Base-by-base conservation (phyloP, 129 eudicot genomes). In the Arctium minus region DNA sequence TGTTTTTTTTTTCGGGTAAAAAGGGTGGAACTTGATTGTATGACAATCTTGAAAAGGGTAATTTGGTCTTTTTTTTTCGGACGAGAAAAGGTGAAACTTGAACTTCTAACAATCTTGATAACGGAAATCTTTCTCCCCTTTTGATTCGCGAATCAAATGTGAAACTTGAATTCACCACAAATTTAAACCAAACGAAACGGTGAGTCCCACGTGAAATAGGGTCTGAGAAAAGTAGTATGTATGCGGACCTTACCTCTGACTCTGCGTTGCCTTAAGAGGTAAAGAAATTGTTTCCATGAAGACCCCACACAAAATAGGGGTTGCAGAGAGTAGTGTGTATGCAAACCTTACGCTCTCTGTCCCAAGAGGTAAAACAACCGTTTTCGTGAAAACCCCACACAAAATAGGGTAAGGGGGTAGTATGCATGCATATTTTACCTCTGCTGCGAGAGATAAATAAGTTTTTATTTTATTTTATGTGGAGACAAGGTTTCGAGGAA, bases 81-180 rank as follows among this genome's bases (percentile, higher is more conserved):
- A 8, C 33, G 13, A 35, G 10, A n/a, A 42, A 65, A 68, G 44
- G 74, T 73, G 74, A 81, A 60, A 39, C 74, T 81, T 74, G 74
- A 72, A 72, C 37, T n/a, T 48, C 22, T 71, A 8, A 3, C 10
- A 22, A 18, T 18, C 42, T 17, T 33, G 13, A 33, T 22, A 8
- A 56, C 8, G 32, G 29, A 29, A 67, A 40, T 8, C 1, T 65
- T 65, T 65, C 71, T 65, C 11, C 13, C 71, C 35, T 22, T 13
- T 68, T 68, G 36, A 68, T 68, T 29, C 22, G 30, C 5, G 3
- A 56, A 77, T 53, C 65, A 77, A 72, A 38, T 38, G 80, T 64
- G 48, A 62, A 81, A 64, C 69, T n/a, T 62, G 48, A 65, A 65
- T 12, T 30, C 36, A 39, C 38, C 3, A 74, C 37, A 42, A 65